These are phyloP conservation scores for Tylopilus sp. DNA, from an alignment of 768 basidiomycete species.

Conservation along the genomic window DNA sequence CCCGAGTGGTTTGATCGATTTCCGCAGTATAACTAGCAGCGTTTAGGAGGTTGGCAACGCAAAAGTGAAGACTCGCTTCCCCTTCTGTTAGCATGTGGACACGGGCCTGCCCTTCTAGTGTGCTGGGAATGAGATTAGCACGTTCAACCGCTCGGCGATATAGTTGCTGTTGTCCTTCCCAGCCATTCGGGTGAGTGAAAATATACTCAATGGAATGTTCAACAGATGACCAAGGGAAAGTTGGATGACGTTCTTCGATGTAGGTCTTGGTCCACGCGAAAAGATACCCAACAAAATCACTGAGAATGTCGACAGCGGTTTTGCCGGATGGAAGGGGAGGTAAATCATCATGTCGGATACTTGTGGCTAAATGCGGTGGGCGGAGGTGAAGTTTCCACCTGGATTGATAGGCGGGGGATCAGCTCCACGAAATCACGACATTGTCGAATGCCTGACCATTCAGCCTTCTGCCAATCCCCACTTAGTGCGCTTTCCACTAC, in stretches of 20 bases:
- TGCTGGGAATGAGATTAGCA: constrained; percentile 18
- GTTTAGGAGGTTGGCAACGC: background rate
- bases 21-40: background rate
- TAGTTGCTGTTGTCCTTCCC: constrained; percentile 13
- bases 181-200: constrained; percentile 20
- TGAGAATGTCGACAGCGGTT: background rate
- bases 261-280: background rate
- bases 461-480: background rate
- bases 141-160: constrained; percentile 15
- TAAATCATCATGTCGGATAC: background rate
- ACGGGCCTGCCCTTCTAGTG: constrained; percentile 10
- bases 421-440: too few species aligned
- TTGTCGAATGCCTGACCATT: background rate
- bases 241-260: background rate
- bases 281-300: constrained; percentile 1
- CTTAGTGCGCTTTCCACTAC: background rate
- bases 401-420: background rate
- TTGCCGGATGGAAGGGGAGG: background rate
- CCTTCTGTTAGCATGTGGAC: too few species aligned
- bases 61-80: too few species aligned
- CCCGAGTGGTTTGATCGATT: background rate
- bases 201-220: constrained; percentile 16
- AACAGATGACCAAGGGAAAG: background rate
- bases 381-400: constrained; percentile 2
- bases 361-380: background rate